Evolutionary conservation across 2,329 filamentous ascomycete genomes (phyloP).

Genomic region (Elsinoe ampelina): DNA sequence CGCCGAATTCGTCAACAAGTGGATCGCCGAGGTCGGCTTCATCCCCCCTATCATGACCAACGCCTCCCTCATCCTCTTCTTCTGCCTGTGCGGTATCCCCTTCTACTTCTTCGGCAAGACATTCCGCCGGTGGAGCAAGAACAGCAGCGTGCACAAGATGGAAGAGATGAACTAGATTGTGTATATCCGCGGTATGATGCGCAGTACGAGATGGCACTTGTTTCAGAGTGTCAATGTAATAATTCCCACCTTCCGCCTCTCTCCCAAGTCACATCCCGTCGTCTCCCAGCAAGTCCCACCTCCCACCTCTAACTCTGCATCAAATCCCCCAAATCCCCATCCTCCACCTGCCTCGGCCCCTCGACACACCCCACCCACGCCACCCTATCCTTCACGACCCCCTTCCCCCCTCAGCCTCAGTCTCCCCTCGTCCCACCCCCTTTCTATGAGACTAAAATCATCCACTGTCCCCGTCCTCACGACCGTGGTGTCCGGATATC

Average conservation of each 20-base stretch:
- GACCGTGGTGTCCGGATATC: constrained; percentile 40
- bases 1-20: constrained; percentile 32
- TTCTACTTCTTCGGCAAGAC: constrained; percentile 53
- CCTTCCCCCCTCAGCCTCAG: constrained; percentile 46
- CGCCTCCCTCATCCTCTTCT: constrained; percentile 44
- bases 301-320: no score
- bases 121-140: constrained; percentile 43
- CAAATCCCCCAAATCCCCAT: neutral
- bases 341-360: constrained; percentile 21
- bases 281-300: neutral
- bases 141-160: constrained; percentile 9
- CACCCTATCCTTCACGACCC: constrained; percentile 45
- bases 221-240: neutral
- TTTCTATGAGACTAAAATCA: constrained; percentile 50
- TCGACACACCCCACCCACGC: constrained; percentile 38
- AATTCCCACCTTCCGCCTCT: neutral
- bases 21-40: constrained; percentile 42
- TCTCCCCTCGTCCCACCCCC: constrained; percentile 24
- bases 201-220: no score
- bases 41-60: constrained; percentile 53
- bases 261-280: neutral
- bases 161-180: neutral
- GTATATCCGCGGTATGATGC: no score
- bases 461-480: constrained; percentile 53
- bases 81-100: constrained; percentile 45